A percentile compares a stretch with the other conserved stretches of the same genome.
These are phyloP conservation scores for Adansonia digitata DNA, from an alignment of 345 rosid species.

Conservation along the genomic window DNA sequence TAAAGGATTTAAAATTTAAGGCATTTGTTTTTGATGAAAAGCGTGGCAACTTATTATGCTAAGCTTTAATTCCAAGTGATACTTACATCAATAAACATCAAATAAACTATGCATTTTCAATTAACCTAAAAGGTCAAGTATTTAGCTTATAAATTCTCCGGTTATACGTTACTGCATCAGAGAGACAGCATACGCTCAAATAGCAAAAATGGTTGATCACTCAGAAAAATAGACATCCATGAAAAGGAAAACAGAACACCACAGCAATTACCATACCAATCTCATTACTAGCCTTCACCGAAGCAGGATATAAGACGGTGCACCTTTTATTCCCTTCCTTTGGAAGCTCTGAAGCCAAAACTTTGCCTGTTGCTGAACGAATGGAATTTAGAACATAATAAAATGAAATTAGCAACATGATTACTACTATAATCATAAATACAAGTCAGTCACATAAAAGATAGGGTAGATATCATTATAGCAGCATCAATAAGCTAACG, in stretches of 20 bases:
- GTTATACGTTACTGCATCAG: background rate
- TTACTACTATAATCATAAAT: background rate
- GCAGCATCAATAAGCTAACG: background rate
- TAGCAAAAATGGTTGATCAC: too few relatives aligned
- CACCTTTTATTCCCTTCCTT: slow-evolving; percentile 46
- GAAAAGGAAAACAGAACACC: slow-evolving; percentile 1
- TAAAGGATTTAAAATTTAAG: background rate
- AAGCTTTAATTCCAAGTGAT: background rate
- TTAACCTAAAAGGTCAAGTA: background rate
- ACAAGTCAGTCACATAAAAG: background rate
- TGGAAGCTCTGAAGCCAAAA: slow-evolving; percentile 96
- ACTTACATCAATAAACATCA: background rate
- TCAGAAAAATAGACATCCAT: background rate
- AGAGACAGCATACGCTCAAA: background rate
- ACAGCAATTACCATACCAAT: slow-evolving; percentile 51
- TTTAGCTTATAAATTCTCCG: background rate
- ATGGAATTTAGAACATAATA: background rate
- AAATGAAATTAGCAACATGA: background rate
- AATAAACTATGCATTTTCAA: background rate
- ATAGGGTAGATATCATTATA: background rate
- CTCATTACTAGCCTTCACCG: slow-evolving; percentile 80
- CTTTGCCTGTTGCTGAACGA: slow-evolving; percentile 79
- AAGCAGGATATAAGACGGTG: slow-evolving; percentile 92
- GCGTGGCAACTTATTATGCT: background rate
- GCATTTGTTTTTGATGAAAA: background rate